Percentiles rank a stretch among this genome's conserved stretches.
Evolutionary conservation across 2,329 filamentous ascomycete species (phyloP).

Genomic region (Trichoderma gracile): DNA sequence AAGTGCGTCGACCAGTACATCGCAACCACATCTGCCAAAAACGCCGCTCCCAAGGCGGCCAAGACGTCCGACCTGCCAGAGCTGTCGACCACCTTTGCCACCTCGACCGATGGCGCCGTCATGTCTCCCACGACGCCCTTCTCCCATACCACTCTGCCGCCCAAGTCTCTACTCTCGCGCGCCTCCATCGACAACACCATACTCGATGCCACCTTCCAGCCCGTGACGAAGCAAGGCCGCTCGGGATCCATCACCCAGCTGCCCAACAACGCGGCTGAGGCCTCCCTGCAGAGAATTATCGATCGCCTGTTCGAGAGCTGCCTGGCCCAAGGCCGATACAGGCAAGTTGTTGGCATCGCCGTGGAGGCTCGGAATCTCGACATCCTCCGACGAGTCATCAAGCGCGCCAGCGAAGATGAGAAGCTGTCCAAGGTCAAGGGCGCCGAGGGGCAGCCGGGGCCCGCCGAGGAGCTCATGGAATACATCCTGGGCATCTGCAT

Average conservation of each 20-base stretch:
- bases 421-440: constrained; percentile 63
- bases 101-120: constrained; percentile 67
- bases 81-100: constrained; percentile 77
- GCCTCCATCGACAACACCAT: constrained; percentile 67
- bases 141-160: constrained; percentile 88
- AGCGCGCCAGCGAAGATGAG: constrained; percentile 84
- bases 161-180: constrained; percentile 91
- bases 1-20: constrained; percentile 99
- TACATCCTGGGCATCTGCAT: constrained; percentile 96
- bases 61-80: constrained; percentile 59
- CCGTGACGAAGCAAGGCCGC: constrained; percentile 53
- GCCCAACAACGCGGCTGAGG: constrained; percentile 69
- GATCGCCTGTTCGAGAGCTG: constrained; percentile 90
- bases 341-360: constrained; percentile 94
- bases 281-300: constrained; percentile 78
- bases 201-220: constrained; percentile 59
- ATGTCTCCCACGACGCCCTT: constrained; percentile 93
- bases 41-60: constrained; percentile 47
- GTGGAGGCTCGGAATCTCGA: constrained; percentile 92
- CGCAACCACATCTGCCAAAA: constrained; percentile 61
- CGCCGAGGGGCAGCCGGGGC: constrained; percentile 52
- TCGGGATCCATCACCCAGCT: constrained; percentile 65
- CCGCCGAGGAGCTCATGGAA: constrained; percentile 92
- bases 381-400: constrained; percentile 81
- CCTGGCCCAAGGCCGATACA: constrained; percentile 81